phyloP scores from a whole-genome alignment of 768 basidiomycete species.

The Astraeus odoratus region DNA sequence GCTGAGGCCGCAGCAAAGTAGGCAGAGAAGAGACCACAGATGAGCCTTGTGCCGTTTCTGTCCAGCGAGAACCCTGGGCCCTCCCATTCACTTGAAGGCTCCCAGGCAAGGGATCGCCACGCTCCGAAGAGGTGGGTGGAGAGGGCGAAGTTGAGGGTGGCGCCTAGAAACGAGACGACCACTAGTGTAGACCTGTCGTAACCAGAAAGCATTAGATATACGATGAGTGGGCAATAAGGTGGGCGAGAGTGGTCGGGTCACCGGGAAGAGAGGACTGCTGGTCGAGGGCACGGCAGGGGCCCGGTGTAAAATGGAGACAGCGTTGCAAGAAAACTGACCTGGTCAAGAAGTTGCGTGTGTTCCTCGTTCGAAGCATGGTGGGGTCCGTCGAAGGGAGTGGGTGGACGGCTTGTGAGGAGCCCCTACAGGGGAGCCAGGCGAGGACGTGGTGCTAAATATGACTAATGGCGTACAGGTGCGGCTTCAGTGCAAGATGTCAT shows the following conservation, averaged over 20 bases:
- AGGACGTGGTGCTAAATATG: neutral
- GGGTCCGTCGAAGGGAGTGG: neutral
- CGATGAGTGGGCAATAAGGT: neutral
- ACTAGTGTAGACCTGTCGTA: constrained; percentile 30
- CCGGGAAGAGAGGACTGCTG: too few species aligned
- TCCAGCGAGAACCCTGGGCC: constrained; percentile 34
- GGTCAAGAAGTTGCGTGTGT: constrained; percentile 7
- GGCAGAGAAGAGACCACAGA: constrained; percentile 57
- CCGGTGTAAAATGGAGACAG: constrained; percentile 5
- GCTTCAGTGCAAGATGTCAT: too few species aligned
- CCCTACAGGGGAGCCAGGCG: neutral
- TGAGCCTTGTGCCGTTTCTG: constrained; percentile 35
- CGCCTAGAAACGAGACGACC: constrained; percentile 32
- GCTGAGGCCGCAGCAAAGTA: constrained; percentile 63
- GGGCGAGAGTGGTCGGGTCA: too few species aligned
- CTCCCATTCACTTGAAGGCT: constrained; percentile 45
- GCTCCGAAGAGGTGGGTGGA: constrained; percentile 35
- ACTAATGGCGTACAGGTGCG: too few species aligned
- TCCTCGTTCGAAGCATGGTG: neutral
- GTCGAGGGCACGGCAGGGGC: neutral
- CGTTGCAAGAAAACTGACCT: constrained; percentile 6
- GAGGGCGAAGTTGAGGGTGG: constrained; percentile 34
- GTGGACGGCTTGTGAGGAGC: neutral
- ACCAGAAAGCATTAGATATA: constrained; percentile 2
- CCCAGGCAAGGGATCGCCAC: constrained; percentile 41